A percentile compares a stretch with the other conserved stretches of the same genome.
These are phyloP conservation scores for Sporothrix brunneoviolacea DNA, from an alignment of 2,329 filamentous ascomycete genomes.

Conservation along the genomic window DNA sequence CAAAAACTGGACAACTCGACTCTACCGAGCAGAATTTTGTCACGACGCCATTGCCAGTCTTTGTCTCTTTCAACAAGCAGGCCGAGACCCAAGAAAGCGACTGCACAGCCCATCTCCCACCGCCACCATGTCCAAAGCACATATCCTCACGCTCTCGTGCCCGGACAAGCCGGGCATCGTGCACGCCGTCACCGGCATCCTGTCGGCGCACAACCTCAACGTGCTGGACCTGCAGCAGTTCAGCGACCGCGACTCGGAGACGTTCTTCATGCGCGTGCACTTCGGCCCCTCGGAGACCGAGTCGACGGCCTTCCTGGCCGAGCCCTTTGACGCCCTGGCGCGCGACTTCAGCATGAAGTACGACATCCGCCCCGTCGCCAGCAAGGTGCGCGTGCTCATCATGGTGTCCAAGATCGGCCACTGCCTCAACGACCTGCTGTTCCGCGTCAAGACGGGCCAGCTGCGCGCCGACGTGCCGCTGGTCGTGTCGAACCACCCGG, in stretches of 20 bases:
- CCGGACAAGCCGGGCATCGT: slow-evolving; percentile 81
- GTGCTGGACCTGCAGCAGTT: slow-evolving; percentile 83
- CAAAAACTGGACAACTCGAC: too few relatives aligned
- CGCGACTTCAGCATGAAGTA: slow-evolving; percentile 60
- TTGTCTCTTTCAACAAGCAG: not conserved
- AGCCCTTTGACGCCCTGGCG: slow-evolving; percentile 55
- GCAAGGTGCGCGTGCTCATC: slow-evolving; percentile 71
- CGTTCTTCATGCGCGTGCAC: slow-evolving; percentile 85
- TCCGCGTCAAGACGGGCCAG: slow-evolving; percentile 61
- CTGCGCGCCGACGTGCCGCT: slow-evolving; percentile 68
- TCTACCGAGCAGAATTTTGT: too few relatives aligned
- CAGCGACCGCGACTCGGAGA: slow-evolving; percentile 64
- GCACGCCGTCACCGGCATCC: slow-evolving; percentile 72
- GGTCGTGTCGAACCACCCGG: slow-evolving; percentile 77
- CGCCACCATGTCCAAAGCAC: slow-evolving; percentile 41
- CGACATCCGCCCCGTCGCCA: slow-evolving; percentile 59
- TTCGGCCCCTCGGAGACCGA: slow-evolving; percentile 55
- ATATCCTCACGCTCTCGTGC: slow-evolving; percentile 75
- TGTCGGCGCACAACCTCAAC: slow-evolving; percentile 68
- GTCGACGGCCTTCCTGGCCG: slow-evolving; percentile 45
- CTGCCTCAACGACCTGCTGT: slow-evolving; percentile 62
- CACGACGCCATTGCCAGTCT: too few relatives aligned
- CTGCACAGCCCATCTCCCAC: too few relatives aligned
- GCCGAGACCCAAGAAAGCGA: not conserved
- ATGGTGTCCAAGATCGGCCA: slow-evolving; percentile 89